Percentiles rank a stretch among this genome's conserved stretches.
These are phyloP conservation scores for Teratosphaeria epicoccoides DNA, from an alignment of 2,329 filamentous ascomycete genomes.

Conservation along the genomic window DNA sequence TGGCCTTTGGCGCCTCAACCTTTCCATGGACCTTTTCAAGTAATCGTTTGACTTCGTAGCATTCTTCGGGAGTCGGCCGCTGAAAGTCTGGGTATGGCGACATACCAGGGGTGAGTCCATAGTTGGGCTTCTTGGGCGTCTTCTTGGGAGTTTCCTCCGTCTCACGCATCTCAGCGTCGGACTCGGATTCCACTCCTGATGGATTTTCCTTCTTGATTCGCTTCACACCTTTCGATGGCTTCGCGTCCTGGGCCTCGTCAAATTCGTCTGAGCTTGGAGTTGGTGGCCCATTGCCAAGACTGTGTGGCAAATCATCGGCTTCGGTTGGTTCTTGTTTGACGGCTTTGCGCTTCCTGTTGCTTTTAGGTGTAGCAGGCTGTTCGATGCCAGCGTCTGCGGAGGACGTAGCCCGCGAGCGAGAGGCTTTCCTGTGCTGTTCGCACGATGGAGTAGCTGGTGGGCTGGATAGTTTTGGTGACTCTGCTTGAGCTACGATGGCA, in stretches of 20 bases:
- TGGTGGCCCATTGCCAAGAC: constrained; percentile 35
- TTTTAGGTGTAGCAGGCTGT: constrained; percentile 14
- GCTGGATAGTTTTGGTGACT: constrained; percentile 33
- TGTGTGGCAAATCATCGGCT: constrained; percentile 45
- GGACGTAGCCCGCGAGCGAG: neutral
- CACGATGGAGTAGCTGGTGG: constrained; percentile 28
- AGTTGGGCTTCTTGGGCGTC: constrained; percentile 13
- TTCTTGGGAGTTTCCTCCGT: constrained; percentile 24
- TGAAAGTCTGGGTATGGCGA: constrained; percentile 59
- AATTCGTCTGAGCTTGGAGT: constrained; percentile 19
- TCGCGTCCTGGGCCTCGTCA: constrained; percentile 6
- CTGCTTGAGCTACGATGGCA: neutral
- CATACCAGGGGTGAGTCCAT: constrained; percentile 36
- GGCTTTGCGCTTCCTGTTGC: constrained; percentile 29
- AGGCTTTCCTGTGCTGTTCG: neutral
- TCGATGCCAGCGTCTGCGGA: neutral
- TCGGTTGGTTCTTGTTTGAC: constrained; percentile 28
- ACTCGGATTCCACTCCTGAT: constrained; percentile 1
- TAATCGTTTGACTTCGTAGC: constrained; percentile 56
- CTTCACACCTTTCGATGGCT: neutral
- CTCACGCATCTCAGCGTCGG: constrained; percentile 11
- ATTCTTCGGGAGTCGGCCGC: constrained; percentile 57
- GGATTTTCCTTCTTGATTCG: neutral
- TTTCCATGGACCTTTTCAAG: constrained; percentile 57
- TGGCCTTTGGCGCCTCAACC: constrained; percentile 51